Evolutionary conservation across 345 rosid species (phyloP).

Genomic region (Mercurialis annua): DNA sequence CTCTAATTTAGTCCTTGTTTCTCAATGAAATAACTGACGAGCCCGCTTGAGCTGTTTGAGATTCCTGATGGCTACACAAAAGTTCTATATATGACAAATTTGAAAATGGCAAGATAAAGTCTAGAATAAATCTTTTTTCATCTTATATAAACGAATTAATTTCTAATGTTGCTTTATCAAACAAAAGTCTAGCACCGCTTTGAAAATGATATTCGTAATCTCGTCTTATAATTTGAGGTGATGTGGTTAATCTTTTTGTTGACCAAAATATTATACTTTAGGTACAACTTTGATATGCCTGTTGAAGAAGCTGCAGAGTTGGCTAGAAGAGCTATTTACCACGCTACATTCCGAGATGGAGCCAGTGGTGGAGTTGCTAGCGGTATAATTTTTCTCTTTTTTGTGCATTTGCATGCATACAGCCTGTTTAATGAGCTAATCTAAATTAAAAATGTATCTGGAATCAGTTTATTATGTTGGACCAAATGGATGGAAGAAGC

Average conservation of each 20-base stretch:
- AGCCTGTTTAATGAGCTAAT: background rate
- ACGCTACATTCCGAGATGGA: conserved; percentile 95
- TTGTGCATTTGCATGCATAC: background rate
- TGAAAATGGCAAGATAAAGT: too few relatives aligned
- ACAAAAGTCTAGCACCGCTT: background rate
- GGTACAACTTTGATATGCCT: conserved; percentile 82
- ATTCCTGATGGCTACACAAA: background rate
- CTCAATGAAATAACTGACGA: background rate
- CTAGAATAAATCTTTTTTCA: background rate
- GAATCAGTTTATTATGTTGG: conserved; percentile 88
- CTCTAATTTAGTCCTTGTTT: background rate
- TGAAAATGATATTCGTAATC: too few relatives aligned
- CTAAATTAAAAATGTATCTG: background rate
- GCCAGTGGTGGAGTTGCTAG: conserved; percentile 99
- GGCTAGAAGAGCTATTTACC: conserved; percentile 95
- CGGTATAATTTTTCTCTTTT: conserved; percentile 46
- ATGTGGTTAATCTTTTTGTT: too few relatives aligned
- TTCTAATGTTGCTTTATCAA: conserved; percentile 4
- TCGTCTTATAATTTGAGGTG: too few relatives aligned
- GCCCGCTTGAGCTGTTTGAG: background rate
- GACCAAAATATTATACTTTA: conserved; percentile 12
- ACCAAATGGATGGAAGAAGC: conserved; percentile 90
- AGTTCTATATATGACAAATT: background rate
- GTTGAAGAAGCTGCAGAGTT: conserved; percentile 91
- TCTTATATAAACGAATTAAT: background rate